A percentile compares a stretch with the other conserved stretches of the same genome.
These are phyloP conservation scores for Kickxella alabastrina DNA, from an alignment of 192 early-diverging fungal genomes.

Conservation along the genomic window DNA sequence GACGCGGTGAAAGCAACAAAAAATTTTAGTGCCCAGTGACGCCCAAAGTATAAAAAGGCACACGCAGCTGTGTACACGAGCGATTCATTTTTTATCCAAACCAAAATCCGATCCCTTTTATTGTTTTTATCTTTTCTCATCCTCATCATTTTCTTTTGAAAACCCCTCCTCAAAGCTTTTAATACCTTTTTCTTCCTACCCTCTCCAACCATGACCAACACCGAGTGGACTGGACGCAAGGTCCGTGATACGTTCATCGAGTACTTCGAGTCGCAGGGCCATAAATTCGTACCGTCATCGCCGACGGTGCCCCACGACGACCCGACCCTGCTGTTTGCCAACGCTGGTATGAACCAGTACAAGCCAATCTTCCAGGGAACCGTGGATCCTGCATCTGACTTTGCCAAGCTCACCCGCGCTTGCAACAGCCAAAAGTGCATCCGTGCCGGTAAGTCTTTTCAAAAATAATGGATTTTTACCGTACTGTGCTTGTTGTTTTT, in stretches of 20 bases:
- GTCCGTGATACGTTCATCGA: conserved; percentile 88
- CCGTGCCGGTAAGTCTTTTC: conserved; percentile 73
- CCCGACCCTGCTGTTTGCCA: conserved; percentile 93
- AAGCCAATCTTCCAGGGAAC: conserved; percentile 97
- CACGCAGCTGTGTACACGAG: too few species aligned
- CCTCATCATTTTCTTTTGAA: too few species aligned
- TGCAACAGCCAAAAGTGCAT: conserved; percentile 99
- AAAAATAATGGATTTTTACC: conserved; percentile 13
- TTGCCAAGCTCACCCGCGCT: conserved; percentile 87
- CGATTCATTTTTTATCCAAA: too few species aligned
- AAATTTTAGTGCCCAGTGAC: too few species aligned
- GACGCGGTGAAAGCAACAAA: too few species aligned
- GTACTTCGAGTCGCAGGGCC: conserved; percentile 70
- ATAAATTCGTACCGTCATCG: conserved; percentile 81
- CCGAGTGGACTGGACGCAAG: conserved; percentile 70
- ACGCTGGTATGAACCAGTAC: conserved; percentile 98
- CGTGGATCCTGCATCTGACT: conserved; percentile 87
- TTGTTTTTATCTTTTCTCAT: conserved; percentile 1
- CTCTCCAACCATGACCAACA: conserved; percentile 19
- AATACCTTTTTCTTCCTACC: not conserved
- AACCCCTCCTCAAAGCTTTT: too few species aligned
- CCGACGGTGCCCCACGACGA: conserved; percentile 93
- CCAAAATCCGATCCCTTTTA: too few species aligned
- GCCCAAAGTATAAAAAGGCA: too few species aligned
- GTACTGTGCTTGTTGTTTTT: too few species aligned